Base-by-base conservation (phyloP, 257 asterid species). In the Pogostemon cablin region DNA sequence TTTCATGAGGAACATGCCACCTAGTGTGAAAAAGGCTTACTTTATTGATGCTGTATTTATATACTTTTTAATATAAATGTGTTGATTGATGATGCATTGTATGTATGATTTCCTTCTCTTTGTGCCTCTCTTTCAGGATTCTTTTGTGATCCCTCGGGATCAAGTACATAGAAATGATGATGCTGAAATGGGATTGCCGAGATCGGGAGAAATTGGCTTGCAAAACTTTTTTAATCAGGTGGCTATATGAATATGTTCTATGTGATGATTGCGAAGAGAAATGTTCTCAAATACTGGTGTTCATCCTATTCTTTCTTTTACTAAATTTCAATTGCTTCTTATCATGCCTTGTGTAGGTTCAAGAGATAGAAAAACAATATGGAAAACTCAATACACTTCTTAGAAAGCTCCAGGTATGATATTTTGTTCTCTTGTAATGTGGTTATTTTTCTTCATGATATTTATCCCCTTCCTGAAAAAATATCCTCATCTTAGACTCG, bases 221-320 rank as follows among this genome's bases (percentile, higher is more conserved):
- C 88, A 82, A 55, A 81, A 74, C 65, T 91, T 91, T 79, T 88
- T 87, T 71, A 77, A 81, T 77, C 72, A 91, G 97, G 97, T 90
- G 53, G 47, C 70, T 78, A 41, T 57, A 60, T 37, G 71, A 62
- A 53, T 49, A 46, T 62, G 1, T 37, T 15, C 25, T 44, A 64
- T 47, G 25, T 53, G 44, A 49, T 66, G 75, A 52, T 40, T 72
- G 43, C n/a, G 65, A 43, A n/a, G 69, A 78, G 34, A 71, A 75
- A 62, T 48, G 20, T 34, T 5, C 25, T 25, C 39, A 56, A 9
- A 8, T 11, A 3, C 17, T 57, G 40, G 66, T 47, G 49, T 43
- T 68, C 25, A 48, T 47, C 6, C 48, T 20, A 48, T 47, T 39
- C 48, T 47, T 39, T n/a, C 48, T 67, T 44, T 53, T 50, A 15